A percentile compares a stretch with the other conserved stretches of the same genome.
phyloP scores from a whole-genome alignment of 1,139 yeast genomes.

The Kodamaea alishanica region DNA sequence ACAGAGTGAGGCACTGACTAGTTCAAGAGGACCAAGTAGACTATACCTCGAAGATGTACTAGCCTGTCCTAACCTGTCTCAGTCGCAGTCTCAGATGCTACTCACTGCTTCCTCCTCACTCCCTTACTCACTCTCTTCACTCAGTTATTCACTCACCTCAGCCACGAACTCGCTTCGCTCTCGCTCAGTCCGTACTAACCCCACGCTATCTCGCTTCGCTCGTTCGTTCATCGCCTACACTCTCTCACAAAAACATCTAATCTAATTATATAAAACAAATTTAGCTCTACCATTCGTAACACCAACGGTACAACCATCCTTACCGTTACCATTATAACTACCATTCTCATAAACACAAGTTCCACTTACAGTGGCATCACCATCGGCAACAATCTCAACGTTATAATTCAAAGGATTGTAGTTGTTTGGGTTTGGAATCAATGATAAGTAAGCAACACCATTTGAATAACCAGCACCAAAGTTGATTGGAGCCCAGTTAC shows the following conservation, averaged over 20 bases:
- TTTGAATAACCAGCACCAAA: constrained; percentile 85
- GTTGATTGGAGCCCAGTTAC: constrained; percentile 98
- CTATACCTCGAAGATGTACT: too few species aligned
- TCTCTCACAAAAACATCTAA: not conserved
- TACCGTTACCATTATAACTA: constrained; percentile 59
- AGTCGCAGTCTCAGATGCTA: too few species aligned
- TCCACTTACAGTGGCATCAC: constrained; percentile 65
- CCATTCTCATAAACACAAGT: constrained; percentile 81
- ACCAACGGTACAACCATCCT: constrained; percentile 90
- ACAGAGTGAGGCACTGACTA: too few species aligned
- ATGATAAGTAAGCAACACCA: constrained; percentile 81
- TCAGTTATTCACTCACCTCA: too few species aligned
- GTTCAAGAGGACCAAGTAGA: too few species aligned
- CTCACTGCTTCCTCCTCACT: too few species aligned
- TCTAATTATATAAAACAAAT: constrained; percentile 52
- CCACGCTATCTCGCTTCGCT: too few species aligned
- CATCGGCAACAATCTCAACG: constrained; percentile 68
- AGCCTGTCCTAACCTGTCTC: too few species aligned
- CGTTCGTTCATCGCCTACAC: too few species aligned
- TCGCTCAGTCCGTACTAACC: too few species aligned
- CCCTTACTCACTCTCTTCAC: too few species aligned
- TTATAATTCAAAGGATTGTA: constrained; percentile 71
- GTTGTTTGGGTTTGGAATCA: constrained; percentile 96
- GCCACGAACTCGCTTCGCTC: too few species aligned
- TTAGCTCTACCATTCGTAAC: constrained; percentile 79